Evolutionary conservation across 257 asterid genomes (phyloP), one percentile per base, ranked within the genome.

Genomic region (Orobanche coerulescens): DNA sequence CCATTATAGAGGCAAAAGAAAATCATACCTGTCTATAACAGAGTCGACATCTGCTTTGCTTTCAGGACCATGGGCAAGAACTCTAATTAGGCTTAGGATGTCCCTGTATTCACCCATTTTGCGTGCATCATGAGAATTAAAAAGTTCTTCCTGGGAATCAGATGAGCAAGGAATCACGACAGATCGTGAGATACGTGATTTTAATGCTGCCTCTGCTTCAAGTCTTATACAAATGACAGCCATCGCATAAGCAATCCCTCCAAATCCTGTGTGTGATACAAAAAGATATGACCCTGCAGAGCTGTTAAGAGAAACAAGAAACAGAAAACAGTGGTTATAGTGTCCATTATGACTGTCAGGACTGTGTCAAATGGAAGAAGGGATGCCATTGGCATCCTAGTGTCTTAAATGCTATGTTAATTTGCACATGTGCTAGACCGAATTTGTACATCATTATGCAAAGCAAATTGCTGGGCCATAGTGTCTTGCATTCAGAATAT

Each of bases 191-290:
- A 76, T 25, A 58, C 58, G 73, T 63, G 79, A 76, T 43, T 67
- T 62, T n/a, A 65, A 58, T 59, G 68, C 72, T 51, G 76, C 81
- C 75, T 82, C 95, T 52, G 86, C 90, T 76, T 81, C 87, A 70
- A 91, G 94, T 68, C 77, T 82, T 66, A 82, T 70, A 77, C 96
- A 91, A 72, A 85, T 78, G 69, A 91, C 85, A 67, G 94, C 88
- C 98, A 91, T 88, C 51, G 98, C 98, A 79, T 91, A 91, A 24
- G 98, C 81, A 81, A 91, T 90, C 76, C 96, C 96, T 64, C 98
- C 98, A 72, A 83, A 88, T 77, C 98, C 96, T 62, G 98, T 91
- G 92, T 91, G 98, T 56, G 98, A 88, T 77, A 91, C 87, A 78
- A 80, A 91, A 59, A 91, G 96, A 79, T 91, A 91, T 65, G 95